Evolutionary conservation across 2,329 filamentous ascomycete genomes (phyloP).

Genomic region (Cercospora sojina): DNA sequence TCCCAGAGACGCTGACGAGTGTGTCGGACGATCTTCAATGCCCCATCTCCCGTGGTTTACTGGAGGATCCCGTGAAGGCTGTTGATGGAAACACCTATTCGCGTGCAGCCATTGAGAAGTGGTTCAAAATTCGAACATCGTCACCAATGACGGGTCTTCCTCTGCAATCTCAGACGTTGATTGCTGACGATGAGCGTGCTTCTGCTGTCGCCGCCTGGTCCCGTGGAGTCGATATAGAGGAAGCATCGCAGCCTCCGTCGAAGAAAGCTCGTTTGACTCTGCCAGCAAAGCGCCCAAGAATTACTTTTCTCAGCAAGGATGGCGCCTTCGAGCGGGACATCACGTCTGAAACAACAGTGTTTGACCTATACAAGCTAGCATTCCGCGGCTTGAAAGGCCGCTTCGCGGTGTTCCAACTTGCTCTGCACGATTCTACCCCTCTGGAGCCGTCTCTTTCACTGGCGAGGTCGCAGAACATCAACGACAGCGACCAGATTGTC

Average conservation of each 20-base stretch:
- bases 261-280: constrained; percentile 10
- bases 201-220: constrained; percentile 32
- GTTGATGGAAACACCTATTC: constrained; percentile 39
- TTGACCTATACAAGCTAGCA: constrained; percentile 32
- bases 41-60: constrained; percentile 38
- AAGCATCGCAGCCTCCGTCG: neutral
- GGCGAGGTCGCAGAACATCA: constrained; percentile 2
- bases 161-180: constrained; percentile 28
- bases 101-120: constrained; percentile 38
- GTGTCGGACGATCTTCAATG: constrained; percentile 35
- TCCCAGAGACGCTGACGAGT: constrained; percentile 18
- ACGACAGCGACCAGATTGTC: constrained; percentile 15
- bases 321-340: constrained; percentile 22
- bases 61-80: constrained; percentile 40
- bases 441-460: neutral
- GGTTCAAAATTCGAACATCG: constrained; percentile 35
- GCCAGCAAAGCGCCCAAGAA: neutral
- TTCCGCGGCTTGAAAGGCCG: constrained; percentile 34
- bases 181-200: constrained; percentile 27
- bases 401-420: constrained; percentile 32
- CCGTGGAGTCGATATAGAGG: constrained; percentile 10
- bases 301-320: constrained; percentile 23
- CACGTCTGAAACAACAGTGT: constrained; percentile 8
- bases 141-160: constrained; percentile 39
- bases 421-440: constrained; percentile 9